A percentile compares a stretch with the other conserved stretches of the same genome.
Conservation (phyloP, 495 filamentous ascomycete species). For the Wilcoxina mikolae region DNA sequence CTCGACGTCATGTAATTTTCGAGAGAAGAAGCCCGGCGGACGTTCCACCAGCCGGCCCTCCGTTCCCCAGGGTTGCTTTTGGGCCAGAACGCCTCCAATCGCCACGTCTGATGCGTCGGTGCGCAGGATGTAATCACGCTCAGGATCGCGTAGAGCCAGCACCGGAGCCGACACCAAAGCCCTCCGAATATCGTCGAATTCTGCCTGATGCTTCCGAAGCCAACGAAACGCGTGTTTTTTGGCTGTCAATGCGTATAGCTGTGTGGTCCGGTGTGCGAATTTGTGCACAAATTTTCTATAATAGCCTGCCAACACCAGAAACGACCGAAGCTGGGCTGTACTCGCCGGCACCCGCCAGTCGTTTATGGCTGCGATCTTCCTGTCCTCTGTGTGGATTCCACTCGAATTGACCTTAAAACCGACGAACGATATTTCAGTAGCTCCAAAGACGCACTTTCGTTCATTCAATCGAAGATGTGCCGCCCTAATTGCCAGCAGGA, state of each 20-base stretch:
- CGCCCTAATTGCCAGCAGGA: conserved; percentile 6
- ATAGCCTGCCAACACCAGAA: not conserved
- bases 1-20: not conserved
- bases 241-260: not conserved
- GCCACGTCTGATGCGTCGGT: not conserved
- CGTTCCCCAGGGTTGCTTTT: not conserved
- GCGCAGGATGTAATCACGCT: not conserved
- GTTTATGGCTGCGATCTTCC: not conserved
- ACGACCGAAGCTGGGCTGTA: not conserved
- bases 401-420: conserved; percentile 18
- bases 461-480: conserved; percentile 17
- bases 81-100: not conserved
- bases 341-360: not conserved
- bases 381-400: not conserved
- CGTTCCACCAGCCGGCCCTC: not conserved
- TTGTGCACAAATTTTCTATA: not conserved
- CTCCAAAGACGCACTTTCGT: conserved; percentile 30
- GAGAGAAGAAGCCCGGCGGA: not conserved
- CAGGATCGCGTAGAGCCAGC: not conserved
- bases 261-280: not conserved
- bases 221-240: not conserved
- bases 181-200: not conserved
- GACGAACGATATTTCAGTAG: conserved; percentile 26
- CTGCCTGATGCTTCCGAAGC: not conserved
- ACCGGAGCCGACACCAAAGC: not conserved